These are phyloP conservation scores for Metschnikowia henanensis DNA, from an alignment of 805 yeast species.

Conservation along the genomic window DNA sequence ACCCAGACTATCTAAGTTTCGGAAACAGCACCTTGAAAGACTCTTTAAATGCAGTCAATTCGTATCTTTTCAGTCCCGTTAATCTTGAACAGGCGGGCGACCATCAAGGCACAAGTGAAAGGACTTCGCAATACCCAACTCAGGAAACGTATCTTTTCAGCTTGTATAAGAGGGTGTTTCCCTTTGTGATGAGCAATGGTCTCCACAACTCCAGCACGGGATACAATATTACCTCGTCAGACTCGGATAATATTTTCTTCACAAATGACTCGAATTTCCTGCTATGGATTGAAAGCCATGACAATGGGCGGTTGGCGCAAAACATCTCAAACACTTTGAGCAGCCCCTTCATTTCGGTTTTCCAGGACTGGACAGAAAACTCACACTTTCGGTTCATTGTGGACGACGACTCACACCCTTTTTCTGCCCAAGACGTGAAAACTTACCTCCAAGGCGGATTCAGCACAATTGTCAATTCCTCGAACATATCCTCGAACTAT, in stretches of 20 bases:
- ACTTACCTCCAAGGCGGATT: conserved; percentile 55
- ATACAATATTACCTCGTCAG: conserved; percentile 26
- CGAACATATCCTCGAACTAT: conserved; percentile 9
- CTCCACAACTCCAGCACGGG: conserved; percentile 17
- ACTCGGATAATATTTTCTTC: conserved; percentile 21
- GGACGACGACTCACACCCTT: conserved; percentile 39
- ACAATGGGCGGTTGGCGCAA: background rate
- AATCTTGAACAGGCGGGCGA: conserved; percentile 19
- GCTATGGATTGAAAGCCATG: conserved; percentile 10
- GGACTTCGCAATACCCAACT: conserved; percentile 24
- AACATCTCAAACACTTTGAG: conserved; percentile 4
- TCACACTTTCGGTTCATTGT: conserved; percentile 29
- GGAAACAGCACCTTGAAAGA: conserved; percentile 35
- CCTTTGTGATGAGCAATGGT: conserved; percentile 25
- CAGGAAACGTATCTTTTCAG: conserved; percentile 25
- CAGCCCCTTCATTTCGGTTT: background rate
- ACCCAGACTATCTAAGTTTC: conserved; percentile 8
- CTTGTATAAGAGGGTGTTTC: conserved; percentile 29
- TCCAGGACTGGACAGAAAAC: conserved; percentile 5
- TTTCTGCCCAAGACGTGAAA: conserved; percentile 37
- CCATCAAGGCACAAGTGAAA: background rate
- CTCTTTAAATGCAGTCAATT: conserved; percentile 20
- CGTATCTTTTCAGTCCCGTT: conserved; percentile 29
- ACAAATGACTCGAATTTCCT: conserved; percentile 7
- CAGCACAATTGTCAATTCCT: conserved; percentile 59